phyloP scores from a whole-genome alignment of 768 basidiomycete genomes.

The Suillus discolor region DNA sequence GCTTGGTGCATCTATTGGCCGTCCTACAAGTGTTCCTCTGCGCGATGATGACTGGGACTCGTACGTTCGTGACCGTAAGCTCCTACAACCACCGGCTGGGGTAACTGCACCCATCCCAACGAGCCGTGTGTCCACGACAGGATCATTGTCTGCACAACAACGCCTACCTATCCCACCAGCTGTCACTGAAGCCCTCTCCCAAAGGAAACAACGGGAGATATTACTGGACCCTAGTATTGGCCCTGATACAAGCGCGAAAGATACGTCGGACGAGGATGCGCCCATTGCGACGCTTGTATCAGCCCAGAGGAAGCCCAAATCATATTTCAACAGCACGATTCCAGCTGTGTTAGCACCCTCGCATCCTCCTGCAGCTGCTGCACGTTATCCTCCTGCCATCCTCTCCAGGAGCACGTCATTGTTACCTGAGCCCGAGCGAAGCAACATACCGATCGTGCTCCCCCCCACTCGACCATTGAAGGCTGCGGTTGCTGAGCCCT shows the following conservation, averaged over 20 bases:
- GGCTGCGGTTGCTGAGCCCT: conserved; percentile 30
- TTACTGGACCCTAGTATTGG: conserved; percentile 49
- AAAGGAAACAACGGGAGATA: conserved; percentile 73
- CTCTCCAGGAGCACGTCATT: conserved; percentile 23
- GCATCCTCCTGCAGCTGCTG: conserved; percentile 30
- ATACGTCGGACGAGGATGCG: conserved; percentile 36
- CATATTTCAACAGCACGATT: conserved; percentile 22
- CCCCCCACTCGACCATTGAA: conserved; percentile 37
- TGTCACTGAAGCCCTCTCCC: conserved; percentile 72
- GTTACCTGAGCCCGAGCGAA: conserved; percentile 21
- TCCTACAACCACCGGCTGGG: conserved; percentile 82
- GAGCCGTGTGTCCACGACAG: conserved; percentile 42
- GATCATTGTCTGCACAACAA: conserved; percentile 25
- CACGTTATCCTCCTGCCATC: conserved; percentile 25
- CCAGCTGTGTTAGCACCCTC: conserved; percentile 26
- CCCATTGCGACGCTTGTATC: conserved; percentile 28
- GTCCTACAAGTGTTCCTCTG: conserved; percentile 75
- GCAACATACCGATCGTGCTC: conserved; percentile 33
- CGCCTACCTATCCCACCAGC: conserved; percentile 66
- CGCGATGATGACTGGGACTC: conserved; percentile 83
- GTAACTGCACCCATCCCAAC: conserved; percentile 78
- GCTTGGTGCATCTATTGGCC: conserved; percentile 56
- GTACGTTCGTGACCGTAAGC: conserved; percentile 82
- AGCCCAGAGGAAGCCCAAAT: conserved; percentile 22
- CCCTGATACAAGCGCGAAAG: conserved; percentile 33